These are phyloP conservation scores for Pseudonitzschia multiseries DNA, from an alignment of 108 stramenopile genomes.

Conservation along the genomic window DNA sequence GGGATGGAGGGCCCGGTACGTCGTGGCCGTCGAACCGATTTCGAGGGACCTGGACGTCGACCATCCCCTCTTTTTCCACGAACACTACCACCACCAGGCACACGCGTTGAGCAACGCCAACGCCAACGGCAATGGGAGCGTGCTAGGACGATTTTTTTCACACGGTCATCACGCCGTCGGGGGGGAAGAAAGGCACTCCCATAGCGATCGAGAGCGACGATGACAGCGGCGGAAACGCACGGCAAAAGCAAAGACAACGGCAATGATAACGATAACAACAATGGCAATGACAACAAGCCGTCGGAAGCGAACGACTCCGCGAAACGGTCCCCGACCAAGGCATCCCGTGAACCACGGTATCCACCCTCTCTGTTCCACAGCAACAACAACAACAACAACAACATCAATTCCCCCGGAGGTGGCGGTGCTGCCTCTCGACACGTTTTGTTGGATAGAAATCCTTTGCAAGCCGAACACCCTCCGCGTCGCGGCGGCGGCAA, in stretches of 20 bases:
- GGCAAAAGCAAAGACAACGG: conserved; percentile 2
- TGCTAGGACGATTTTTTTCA: background rate
- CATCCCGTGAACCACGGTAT: conserved; percentile 6
- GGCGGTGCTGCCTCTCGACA: background rate
- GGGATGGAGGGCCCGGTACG: conserved; percentile 78
- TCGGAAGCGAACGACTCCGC: too few species aligned
- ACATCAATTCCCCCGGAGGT: too few species aligned
- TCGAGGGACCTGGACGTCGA: conserved; percentile 63
- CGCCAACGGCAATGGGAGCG: background rate
- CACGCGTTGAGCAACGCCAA: background rate
- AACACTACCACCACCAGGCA: background rate
- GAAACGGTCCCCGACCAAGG: too few species aligned
- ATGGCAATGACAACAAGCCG: conserved; percentile 16
- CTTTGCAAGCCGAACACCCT: too few species aligned
- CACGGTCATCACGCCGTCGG: background rate
- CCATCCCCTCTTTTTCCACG: conserved; percentile 57
- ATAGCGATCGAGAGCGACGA: conserved; percentile 6
- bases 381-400: background rate
- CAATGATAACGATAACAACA: conserved; percentile 1
- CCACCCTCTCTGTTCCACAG: background rate
- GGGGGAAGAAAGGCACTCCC: background rate
- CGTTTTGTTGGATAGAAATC: conserved; percentile 30
- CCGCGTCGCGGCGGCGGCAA: too few species aligned
- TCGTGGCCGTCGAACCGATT: conserved; percentile 60
- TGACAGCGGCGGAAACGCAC: background rate